Conservation (phyloP, 805 yeast species). For the Candida incommunis region DNA sequence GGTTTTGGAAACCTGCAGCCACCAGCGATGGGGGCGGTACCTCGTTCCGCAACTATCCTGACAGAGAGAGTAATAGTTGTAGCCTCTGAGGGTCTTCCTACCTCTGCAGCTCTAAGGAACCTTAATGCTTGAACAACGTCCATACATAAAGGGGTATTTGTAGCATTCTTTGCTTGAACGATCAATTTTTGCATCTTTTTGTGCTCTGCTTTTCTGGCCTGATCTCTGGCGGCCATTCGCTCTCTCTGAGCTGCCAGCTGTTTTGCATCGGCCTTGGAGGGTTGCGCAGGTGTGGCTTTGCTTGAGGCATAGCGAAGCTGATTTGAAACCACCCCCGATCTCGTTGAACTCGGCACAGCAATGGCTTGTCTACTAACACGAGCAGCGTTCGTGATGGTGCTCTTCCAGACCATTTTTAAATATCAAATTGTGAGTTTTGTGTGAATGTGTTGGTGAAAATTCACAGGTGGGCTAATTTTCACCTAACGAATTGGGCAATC, state of each 20-base stretch:
- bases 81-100: constrained; percentile 62
- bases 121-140: constrained; percentile 58
- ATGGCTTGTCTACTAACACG: background rate
- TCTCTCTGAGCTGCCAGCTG: constrained; percentile 21
- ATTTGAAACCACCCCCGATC: background rate
- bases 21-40: constrained; percentile 64
- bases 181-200: constrained; percentile 13
- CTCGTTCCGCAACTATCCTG: constrained; percentile 55
- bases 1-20: constrained; percentile 60
- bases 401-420: background rate
- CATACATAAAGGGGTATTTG: constrained; percentile 51
- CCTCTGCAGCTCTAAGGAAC: constrained; percentile 78
- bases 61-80: constrained; percentile 58
- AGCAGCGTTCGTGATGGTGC: background rate
- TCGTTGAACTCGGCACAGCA: background rate
- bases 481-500: no score
- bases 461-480: background rate
- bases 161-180: constrained; percentile 27
- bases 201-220: constrained; percentile 15
- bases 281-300: background rate
- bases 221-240: constrained; percentile 18
- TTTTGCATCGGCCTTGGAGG: constrained; percentile 17
- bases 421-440: background rate
- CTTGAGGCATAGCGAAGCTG: background rate
- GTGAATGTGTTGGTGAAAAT: background rate